Percentiles rank a stretch among this genome's conserved stretches.
phyloP scores from a whole-genome alignment of 805 yeast genomes.

The Schwanniomyces pseudopolymorphus region DNA sequence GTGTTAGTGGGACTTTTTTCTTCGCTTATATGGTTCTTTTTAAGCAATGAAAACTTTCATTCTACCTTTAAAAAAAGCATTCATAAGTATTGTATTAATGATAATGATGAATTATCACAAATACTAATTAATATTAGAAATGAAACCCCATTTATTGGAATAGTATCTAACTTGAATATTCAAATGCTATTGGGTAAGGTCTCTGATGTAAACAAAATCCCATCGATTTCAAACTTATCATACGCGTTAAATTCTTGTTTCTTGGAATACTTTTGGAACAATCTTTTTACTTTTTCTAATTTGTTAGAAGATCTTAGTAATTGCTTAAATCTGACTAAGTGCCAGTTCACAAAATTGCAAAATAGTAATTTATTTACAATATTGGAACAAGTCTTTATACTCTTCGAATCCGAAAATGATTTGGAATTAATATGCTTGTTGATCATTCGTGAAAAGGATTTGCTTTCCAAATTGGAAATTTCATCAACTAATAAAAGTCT shows the following conservation, averaged over 20 bases:
- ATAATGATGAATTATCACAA: not conserved
- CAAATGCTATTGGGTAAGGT: not conserved
- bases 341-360: not conserved
- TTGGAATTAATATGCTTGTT: not conserved
- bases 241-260: not conserved
- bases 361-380: not conserved
- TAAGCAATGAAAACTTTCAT: slow-evolving; percentile 5
- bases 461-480: not conserved
- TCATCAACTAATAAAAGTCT: not conserved
- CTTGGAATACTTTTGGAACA: not conserved
- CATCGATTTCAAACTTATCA: not conserved
- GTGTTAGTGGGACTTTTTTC: slow-evolving; percentile 5
- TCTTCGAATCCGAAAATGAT: not conserved
- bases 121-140: not conserved
- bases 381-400: not conserved
- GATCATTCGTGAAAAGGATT: not conserved
- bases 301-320: not conserved
- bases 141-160: not conserved
- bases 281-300: not conserved
- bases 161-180: not conserved
- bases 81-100: not conserved
- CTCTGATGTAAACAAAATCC: not conserved
- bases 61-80: not conserved
- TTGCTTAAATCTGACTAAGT: not conserved
- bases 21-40: slow-evolving; percentile 8